phyloP scores from a whole-genome alignment of 306 rosid genomes.

The Casuarina cunninghamiana region DNA sequence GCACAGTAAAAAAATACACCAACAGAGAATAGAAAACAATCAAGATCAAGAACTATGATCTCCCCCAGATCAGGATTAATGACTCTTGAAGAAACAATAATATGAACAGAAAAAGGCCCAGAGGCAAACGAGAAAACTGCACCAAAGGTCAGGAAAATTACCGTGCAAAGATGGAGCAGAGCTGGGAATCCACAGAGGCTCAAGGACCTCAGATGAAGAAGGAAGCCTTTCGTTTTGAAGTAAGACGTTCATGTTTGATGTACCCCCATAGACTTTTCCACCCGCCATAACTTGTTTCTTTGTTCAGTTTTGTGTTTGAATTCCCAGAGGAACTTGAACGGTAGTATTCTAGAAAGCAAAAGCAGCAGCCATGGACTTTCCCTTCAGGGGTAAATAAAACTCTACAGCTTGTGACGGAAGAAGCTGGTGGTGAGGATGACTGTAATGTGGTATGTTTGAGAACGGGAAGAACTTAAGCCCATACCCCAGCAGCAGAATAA shows the following conservation, averaged over 20 bases:
- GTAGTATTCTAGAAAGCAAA: conserved; percentile 16
- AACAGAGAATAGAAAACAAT: not conserved
- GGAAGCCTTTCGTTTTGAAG: conserved; percentile 56
- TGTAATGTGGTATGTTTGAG: conserved; percentile 55
- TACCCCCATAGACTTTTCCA: conserved; percentile 44
- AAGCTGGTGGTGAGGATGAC: conserved; percentile 40
- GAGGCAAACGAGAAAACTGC: not conserved
- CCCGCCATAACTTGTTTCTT: conserved; percentile 39
- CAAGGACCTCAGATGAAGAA: conserved; percentile 54
- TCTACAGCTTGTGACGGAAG: conserved; percentile 41
- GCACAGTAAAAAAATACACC: not conserved
- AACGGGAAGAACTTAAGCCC: conserved; percentile 42
- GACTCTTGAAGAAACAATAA: not conserved
- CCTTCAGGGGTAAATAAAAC: not conserved
- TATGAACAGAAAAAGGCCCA: not conserved
- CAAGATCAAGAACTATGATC: not conserved
- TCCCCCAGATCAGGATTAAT: no score
- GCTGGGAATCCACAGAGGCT: conserved; percentile 63
- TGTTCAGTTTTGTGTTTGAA: conserved; percentile 7
- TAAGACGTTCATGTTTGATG: conserved; percentile 46
- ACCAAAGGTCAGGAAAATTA: conserved; percentile 12
- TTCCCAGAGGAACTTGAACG: conserved; percentile 13
- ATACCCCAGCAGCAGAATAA: conserved; percentile 24
- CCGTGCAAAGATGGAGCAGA: conserved; percentile 61
- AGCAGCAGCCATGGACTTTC: not conserved